These are phyloP conservation scores for Schizophyllum commune DNA, from an alignment of 1,284 basidiomycete species.

Conservation along the genomic window DNA sequence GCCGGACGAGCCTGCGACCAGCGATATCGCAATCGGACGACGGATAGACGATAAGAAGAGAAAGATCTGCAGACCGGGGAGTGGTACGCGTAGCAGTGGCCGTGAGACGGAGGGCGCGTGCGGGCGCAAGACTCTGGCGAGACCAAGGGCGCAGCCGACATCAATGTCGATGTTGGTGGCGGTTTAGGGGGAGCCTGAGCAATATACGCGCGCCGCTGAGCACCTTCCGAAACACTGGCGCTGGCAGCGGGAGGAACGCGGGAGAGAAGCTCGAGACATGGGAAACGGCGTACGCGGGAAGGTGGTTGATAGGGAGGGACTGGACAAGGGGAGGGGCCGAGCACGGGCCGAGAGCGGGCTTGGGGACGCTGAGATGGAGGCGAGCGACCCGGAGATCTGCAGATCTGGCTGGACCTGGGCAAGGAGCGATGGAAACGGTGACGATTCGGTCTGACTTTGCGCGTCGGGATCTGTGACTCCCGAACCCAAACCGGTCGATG, in stretches of 20 bases:
- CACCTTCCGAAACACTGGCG: neutral
- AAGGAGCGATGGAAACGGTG: neutral
- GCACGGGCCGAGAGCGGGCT: neutral
- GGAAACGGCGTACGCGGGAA: neutral
- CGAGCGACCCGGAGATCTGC: neutral
- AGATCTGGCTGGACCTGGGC: neutral
- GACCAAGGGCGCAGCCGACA: neutral
- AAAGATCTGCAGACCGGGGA: no score
- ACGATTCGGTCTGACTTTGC: neutral
- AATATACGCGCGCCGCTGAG: neutral
- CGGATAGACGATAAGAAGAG: no score
- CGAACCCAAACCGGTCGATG: no score
- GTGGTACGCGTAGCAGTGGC: neutral
- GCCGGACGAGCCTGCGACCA: no score
- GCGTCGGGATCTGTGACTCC: no score
- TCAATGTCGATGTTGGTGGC: neutral
- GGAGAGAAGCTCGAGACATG: neutral
- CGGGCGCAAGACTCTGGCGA: neutral
- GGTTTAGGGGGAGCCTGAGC: neutral
- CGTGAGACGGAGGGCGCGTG: neutral
- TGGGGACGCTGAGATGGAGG: neutral
- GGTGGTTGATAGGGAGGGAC: neutral
- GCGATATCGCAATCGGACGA: no score
- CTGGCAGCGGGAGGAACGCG: neutral
- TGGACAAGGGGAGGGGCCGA: neutral